Evolutionary conservation across 306 rosid species (phyloP), one percentile per base, ranked within the genome.

Genomic region (Luffa aegyptiaca): DNA sequence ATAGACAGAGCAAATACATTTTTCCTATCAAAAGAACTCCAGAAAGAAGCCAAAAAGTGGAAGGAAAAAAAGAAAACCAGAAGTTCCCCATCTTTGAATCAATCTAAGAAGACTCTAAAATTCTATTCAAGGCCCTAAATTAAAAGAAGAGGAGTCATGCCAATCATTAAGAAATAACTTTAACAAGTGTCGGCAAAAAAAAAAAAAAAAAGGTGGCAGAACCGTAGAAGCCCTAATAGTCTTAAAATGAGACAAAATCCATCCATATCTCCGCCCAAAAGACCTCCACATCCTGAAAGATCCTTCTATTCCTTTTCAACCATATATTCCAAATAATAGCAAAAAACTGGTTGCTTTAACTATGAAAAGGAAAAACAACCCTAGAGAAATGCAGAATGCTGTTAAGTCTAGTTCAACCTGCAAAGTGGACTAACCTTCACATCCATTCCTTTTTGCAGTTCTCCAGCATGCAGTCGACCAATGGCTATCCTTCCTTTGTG

Each of bases 401-500:
- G 80, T 69, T 42, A 5, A 69, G 75, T 68, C 68, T 45, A 45
- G 57, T 14, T 20, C 39, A 48, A 79, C 55, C 39, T 75, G 83
- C 35, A 59, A 82, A 71, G 52, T 77, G 81, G 63, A 81, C 89
- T 88, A 85, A 95, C 98, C 92, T 56, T 90, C 81, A 95, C 96
- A 62, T 91, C 97, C 97, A 90, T 82, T 84, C 98, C 97, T 81
- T 81, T 95, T 66, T 58, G 76, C 82, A 95, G 86, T 75, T 52
- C 77, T 78, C 98, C 98, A 83, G 98, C 97, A 85, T 88, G 97
- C 82, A 95, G 86, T 78, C 98, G 98, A 80, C 98, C 98, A 85
- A 95, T 95, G 82, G 98, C 98, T 79, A 95, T 95, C 36, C 97
- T 92, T 55, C 98, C 98, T 84, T 95, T 95, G 85, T 95, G 98